Conservation (phyloP, 2,329 filamentous ascomycete genomes). For the Mariannaea elegans region DNA sequence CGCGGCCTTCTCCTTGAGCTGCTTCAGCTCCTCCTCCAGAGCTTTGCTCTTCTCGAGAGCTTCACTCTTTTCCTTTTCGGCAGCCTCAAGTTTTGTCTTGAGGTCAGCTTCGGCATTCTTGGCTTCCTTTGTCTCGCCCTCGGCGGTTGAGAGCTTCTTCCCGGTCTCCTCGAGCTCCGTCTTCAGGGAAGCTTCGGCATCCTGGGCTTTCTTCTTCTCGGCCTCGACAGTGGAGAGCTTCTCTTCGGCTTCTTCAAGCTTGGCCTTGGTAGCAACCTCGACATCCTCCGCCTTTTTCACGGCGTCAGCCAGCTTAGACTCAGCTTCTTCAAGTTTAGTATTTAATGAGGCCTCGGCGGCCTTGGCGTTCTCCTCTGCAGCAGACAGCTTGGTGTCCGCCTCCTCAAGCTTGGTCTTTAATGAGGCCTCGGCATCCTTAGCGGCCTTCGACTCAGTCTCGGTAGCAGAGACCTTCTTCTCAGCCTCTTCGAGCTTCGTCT, state of each 20-base stretch:
- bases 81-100: conserved; percentile 4
- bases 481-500: conserved; percentile 33
- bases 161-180: conserved; percentile 28
- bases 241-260: conserved; percentile 31
- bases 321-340: conserved; percentile 14
- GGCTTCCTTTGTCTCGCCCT: conserved; percentile 28
- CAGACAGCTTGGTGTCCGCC: conserved; percentile 17
- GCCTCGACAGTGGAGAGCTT: conserved; percentile 17
- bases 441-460: conserved; percentile 28
- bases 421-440: conserved; percentile 19
- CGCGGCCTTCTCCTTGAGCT: conserved; percentile 25
- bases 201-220: conserved; percentile 29
- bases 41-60: conserved; percentile 18
- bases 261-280: conserved; percentile 28
- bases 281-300: neutral
- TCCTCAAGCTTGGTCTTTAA: conserved; percentile 24
- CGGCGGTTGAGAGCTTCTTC: conserved; percentile 17
- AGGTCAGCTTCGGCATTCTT: conserved; percentile 3
- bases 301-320: neutral
- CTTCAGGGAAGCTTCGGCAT: conserved; percentile 26
- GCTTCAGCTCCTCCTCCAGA: conserved; percentile 23
- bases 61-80: conserved; percentile 26
- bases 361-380: conserved; percentile 18
- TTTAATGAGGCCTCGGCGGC: conserved; percentile 2
- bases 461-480: conserved; percentile 24